Conservation (phyloP, 257 asterid species). For the Ophiorrhiza pumila region DNA sequence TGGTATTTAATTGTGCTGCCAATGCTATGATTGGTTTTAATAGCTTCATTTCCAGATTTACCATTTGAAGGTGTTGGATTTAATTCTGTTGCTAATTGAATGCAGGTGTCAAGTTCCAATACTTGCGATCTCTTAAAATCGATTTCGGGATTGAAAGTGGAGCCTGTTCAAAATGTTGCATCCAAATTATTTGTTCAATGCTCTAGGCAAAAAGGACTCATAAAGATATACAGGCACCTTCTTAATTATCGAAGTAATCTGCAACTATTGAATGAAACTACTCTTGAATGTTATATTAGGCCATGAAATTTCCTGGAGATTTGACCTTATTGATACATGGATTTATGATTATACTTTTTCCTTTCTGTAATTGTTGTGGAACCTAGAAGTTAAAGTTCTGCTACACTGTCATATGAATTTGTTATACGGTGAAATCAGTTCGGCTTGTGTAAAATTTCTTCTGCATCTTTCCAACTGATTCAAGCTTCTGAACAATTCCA, state of each 20-base stretch:
- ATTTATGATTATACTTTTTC: background rate
- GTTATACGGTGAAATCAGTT: too few species aligned
- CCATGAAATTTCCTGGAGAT: conserved; percentile 1
- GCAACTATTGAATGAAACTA: background rate
- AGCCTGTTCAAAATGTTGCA: conserved; percentile 82
- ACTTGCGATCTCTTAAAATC: conserved; percentile 84
- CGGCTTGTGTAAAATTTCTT: background rate
- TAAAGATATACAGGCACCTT: conserved; percentile 90
- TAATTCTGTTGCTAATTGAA: conserved; percentile 4
- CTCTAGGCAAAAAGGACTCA: conserved; percentile 94
- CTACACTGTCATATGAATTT: conserved; percentile 1
- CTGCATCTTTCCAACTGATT: background rate
- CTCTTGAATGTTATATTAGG: background rate
- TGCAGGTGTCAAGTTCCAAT: conserved; percentile 86
- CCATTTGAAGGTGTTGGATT: conserved; percentile 1
- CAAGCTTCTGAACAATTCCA: background rate
- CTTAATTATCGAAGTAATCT: conserved; percentile 86
- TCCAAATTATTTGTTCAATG: conserved; percentile 97
- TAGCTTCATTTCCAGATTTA: background rate
- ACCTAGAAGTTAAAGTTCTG: background rate
- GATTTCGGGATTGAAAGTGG: conserved; percentile 83
- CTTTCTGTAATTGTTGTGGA: background rate
- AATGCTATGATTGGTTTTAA: conserved; percentile 9
- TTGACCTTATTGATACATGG: background rate
- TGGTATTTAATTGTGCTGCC: background rate